Percentiles rank a stretch among this genome's conserved stretches.
These are phyloP conservation scores for Linaria vulgaris DNA, from an alignment of 257 asterid genomes.

Conservation along the genomic window DNA sequence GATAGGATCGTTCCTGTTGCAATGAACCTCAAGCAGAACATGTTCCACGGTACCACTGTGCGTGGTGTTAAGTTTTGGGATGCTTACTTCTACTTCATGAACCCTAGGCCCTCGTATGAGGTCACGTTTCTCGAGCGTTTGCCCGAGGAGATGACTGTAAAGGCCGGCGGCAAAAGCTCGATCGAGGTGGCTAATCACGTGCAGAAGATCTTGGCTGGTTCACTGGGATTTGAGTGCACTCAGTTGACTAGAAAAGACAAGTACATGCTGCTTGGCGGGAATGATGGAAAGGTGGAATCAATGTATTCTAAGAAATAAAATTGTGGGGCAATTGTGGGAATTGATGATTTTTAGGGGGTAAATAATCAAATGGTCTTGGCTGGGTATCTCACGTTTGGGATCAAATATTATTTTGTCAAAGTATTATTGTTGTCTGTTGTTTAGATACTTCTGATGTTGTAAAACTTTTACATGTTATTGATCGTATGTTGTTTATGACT, in stretches of 20 bases:
- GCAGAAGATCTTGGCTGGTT: slow-evolving; percentile 74
- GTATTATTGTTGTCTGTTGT: slow-evolving; percentile 6
- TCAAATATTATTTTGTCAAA: slow-evolving; percentile 23
- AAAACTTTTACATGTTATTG: neutral
- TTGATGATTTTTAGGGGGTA: slow-evolving; percentile 2
- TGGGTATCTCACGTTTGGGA: neutral
- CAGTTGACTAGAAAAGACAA: slow-evolving; percentile 95
- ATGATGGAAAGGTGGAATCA: slow-evolving; percentile 97
- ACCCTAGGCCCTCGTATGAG: slow-evolving; percentile 85
- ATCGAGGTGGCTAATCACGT: slow-evolving; percentile 95
- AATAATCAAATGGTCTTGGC: slow-evolving; percentile 11
- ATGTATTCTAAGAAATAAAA: slow-evolving; percentile 71
- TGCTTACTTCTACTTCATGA: slow-evolving; percentile 82
- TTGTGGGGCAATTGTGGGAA: neutral
- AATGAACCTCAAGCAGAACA: slow-evolving; percentile 54
- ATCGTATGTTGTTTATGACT: neutral
- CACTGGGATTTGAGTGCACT: slow-evolving; percentile 90
- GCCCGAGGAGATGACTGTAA: slow-evolving; percentile 81
- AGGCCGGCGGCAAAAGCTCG: slow-evolving; percentile 79
- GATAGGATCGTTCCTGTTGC: slow-evolving; percentile 92
- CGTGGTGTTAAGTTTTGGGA: slow-evolving; percentile 93
- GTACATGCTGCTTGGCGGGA: slow-evolving; percentile 95
- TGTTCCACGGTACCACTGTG: slow-evolving; percentile 87
- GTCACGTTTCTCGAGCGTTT: slow-evolving; percentile 62
- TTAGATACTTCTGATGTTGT: slow-evolving; percentile 2